phyloP scores from a whole-genome alignment of 768 basidiomycete genomes.

The Pluteus cervinus region DNA sequence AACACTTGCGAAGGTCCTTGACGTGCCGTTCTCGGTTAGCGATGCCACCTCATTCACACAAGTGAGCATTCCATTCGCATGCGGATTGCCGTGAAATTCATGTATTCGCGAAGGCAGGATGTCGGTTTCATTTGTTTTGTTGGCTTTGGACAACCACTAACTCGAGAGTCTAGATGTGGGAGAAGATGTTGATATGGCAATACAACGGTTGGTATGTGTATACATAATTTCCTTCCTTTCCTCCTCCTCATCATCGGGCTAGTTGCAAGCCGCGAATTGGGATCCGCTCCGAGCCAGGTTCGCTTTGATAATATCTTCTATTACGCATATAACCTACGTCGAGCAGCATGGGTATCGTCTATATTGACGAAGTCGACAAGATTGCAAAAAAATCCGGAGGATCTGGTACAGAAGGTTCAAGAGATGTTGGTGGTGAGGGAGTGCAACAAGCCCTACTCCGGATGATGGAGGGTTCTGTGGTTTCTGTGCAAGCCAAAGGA shows the following conservation, averaged over 20 bases:
- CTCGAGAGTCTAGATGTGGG: conserved; percentile 64
- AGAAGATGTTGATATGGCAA: conserved; percentile 91
- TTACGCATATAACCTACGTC: conserved; percentile 3
- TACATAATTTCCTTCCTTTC: too few species aligned
- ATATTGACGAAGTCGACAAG: conserved; percentile 96
- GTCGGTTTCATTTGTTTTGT: conserved; percentile 33
- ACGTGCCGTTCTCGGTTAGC: conserved; percentile 91
- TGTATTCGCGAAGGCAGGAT: conserved; percentile 49
- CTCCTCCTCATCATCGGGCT: neutral
- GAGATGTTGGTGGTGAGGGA: conserved; percentile 93
- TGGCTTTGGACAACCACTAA: conserved; percentile 9
- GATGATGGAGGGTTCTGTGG: conserved; percentile 89
- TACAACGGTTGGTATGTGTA: conserved; percentile 72
- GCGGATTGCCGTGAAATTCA: conserved; percentile 8
- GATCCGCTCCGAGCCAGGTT: conserved; percentile 84
- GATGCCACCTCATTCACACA: conserved; percentile 95
- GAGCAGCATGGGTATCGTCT: conserved; percentile 83
- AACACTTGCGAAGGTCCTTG: conserved; percentile 85
- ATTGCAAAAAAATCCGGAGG: conserved; percentile 60
- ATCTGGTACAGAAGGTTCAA: conserved; percentile 59
- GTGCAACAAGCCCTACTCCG: conserved; percentile 90
- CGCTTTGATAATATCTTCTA: conserved; percentile 1
- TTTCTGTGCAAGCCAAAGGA: conserved; percentile 77
- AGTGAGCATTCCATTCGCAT: conserved; percentile 29
- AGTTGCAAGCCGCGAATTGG: conserved; percentile 89